These are phyloP conservation scores for Casuarina glauca DNA, from an alignment of 306 rosid genomes.

Conservation along the genomic window DNA sequence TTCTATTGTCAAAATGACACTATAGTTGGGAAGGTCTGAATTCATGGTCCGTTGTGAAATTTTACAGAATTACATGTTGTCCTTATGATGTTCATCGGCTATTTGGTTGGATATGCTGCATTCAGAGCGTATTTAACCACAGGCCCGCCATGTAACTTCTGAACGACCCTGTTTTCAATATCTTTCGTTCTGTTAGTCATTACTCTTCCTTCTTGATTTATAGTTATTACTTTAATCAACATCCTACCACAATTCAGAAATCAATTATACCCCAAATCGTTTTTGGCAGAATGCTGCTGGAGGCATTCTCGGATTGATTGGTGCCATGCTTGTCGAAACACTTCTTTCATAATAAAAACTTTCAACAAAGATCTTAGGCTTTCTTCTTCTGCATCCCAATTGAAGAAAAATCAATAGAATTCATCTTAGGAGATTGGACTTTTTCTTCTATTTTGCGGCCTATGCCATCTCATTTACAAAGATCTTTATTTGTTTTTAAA, in stretches of 20 bases:
- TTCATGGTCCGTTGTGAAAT: not conserved
- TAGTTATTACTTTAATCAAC: not conserved
- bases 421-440: not conserved
- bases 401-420: conserved; percentile 67
- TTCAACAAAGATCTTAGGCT: conserved; percentile 40
- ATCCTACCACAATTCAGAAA: not conserved
- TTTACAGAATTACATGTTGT: conserved; percentile 79
- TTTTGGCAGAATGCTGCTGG: conserved; percentile 79
- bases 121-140: conserved; percentile 82
- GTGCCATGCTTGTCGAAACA: conserved; percentile 89
- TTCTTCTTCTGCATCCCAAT: conserved; percentile 44
- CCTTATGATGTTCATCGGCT: conserved; percentile 83
- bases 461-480: not conserved
- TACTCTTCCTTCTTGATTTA: not conserved
- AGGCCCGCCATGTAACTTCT: conserved; percentile 62
- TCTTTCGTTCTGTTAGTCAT: conserved; percentile 11
- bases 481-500: not conserved
- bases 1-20: not conserved
- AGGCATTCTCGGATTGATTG: conserved; percentile 84
- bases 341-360: conserved; percentile 74
- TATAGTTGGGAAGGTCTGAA: not conserved
- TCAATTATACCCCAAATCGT: not conserved
- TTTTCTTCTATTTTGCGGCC: not conserved
- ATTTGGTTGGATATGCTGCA: conserved; percentile 71
- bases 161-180: not conserved